A percentile compares a stretch with the other conserved stretches of the same genome.
Conservation (phyloP, 805 yeast genomes). For the Candida railenensis region DNA sequence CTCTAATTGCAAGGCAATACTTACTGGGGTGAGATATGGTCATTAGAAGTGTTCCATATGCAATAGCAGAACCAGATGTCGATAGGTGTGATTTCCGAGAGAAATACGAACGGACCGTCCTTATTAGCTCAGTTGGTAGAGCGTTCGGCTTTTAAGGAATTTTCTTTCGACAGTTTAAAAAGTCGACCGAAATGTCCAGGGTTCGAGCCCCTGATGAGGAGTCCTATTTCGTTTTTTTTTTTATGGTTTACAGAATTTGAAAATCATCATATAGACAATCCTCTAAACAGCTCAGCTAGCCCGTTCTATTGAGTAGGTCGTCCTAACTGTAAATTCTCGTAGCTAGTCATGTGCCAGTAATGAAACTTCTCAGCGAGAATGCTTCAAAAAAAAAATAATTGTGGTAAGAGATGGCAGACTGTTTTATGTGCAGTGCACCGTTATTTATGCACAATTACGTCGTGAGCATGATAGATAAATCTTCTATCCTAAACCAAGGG, state of each 20-base stretch:
- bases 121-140: conserved; percentile 65
- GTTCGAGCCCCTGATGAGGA: conserved; percentile 63
- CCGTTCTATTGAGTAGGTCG: too few relatives aligned
- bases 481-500: too few relatives aligned
- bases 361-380: neutral
- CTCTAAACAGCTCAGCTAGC: too few relatives aligned
- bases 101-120: conserved; percentile 4
- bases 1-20: too few relatives aligned
- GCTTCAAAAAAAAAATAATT: neutral
- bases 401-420: neutral
- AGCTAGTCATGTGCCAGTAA: neutral
- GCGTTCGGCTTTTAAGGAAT: conserved; percentile 60
- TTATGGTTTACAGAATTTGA: too few relatives aligned
- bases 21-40: too few relatives aligned
- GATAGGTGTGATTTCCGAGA: too few relatives aligned
- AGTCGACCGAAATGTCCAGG: conserved; percentile 48
- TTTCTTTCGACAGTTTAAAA: conserved; percentile 4
- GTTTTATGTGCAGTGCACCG: neutral
- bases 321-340: too few relatives aligned
- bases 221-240: conserved; percentile 26
- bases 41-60: too few relatives aligned
- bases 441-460: conserved; percentile 1
- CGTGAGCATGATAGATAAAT: too few relatives aligned
- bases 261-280: too few relatives aligned
- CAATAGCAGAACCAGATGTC: too few relatives aligned